Conservation (phyloP, 306 rosid genomes). For the Pueraria montana region DNA sequence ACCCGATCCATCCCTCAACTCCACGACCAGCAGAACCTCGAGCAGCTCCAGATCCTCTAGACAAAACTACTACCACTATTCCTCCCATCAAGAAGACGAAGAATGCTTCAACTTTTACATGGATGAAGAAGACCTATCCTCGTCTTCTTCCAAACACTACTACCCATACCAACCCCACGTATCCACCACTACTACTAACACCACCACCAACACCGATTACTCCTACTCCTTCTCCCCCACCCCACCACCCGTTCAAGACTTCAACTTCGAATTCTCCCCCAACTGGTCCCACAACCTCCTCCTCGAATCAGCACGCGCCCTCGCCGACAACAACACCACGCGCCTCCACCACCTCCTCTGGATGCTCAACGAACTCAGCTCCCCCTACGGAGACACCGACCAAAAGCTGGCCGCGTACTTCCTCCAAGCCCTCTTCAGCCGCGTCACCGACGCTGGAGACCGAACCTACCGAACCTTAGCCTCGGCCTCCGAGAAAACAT, state of each 20-base stretch:
- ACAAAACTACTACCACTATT: constrained; percentile 46
- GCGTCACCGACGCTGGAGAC: constrained; percentile 75
- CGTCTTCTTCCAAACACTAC: constrained; percentile 84
- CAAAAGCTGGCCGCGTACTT: constrained; percentile 83
- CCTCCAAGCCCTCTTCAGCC: constrained; percentile 85
- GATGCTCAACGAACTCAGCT: constrained; percentile 90
- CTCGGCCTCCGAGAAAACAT: constrained; percentile 72
- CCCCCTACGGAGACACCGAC: constrained; percentile 82
- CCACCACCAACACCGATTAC: constrained; percentile 49
- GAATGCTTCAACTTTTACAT: constrained; percentile 98
- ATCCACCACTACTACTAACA: constrained; percentile 6
- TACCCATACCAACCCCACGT: constrained; percentile 49
- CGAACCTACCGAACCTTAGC: constrained; percentile 68
- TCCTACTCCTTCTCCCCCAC: constrained; percentile 56
- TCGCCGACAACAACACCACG: constrained; percentile 67
- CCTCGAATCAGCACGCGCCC: constrained; percentile 73
- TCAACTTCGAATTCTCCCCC: constrained; percentile 68
- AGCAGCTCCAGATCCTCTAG: constrained; percentile 79
- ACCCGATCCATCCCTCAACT: constrained; percentile 83
- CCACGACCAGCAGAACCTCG: constrained; percentile 76
- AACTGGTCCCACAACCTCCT: constrained; percentile 80
- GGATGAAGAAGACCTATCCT: constrained; percentile 96
- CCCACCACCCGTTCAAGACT: constrained; percentile 53
- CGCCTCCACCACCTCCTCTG: constrained; percentile 82
- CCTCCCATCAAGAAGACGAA: constrained; percentile 60